Evolutionary conservation across 2,329 filamentous ascomycete species (phyloP), one percentile per base, ranked within the genome.

Genomic region (Aspergillus brasiliensis): DNA sequence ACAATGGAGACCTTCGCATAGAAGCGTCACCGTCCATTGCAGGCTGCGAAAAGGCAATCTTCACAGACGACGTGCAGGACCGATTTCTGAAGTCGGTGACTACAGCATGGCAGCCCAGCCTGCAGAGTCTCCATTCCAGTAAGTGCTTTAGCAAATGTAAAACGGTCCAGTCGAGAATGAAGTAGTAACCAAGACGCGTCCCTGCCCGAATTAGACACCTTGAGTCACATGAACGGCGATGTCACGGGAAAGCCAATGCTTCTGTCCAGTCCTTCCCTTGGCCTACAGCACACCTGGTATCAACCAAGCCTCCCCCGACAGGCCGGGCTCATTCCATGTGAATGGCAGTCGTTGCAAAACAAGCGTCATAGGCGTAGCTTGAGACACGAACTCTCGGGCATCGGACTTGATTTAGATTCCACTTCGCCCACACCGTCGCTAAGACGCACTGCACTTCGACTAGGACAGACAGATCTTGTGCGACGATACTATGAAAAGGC

Each of bases 401-500:
- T 58, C 13, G 63, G 56, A 28, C 56, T 51, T 52, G 62, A 34
- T 19, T 68, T 58, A 48, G 60, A 63, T 51, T 67, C 56, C 58
- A 63, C 65, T 58, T 46, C 69, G 51, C 34, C 69, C 49, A 27
- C 64, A 51, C 51, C 69, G 59, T 15, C 64, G 58, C 51, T 65
- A 58, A 17, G 63, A 60, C 69, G 65, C 31, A 71, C 70, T 2
- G 60, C 71, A 2, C 62, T 75, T 46, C 69, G 70, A 15, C 65
- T 75, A 1, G 70, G 70, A 2, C 64, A 75, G 15, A 65, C 64
- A 0, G 63, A 68, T 8, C 61, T 71, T 2, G 51, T 75, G 42
- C 67, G 67, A 38, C 61, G 62, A 11, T 80, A 75, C 64, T 80
- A 80, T 61, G 67, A 72, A 34, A 69, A 70, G 21, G 73, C 73